Evolutionary conservation across 129 eudicot species (phyloP).

Genomic region (Logfia minima): DNA sequence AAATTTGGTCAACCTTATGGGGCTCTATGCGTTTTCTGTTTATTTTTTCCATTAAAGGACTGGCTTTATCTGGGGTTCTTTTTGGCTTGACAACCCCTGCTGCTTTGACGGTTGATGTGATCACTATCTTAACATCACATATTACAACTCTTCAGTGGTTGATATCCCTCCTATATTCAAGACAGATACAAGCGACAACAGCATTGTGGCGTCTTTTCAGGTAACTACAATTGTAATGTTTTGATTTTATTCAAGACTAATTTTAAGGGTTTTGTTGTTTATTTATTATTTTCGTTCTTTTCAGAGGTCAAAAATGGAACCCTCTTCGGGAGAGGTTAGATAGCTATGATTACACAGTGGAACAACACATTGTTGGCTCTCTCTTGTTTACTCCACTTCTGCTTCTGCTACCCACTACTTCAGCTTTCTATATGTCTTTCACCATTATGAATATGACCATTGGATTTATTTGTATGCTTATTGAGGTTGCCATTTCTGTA

Average conservation of each 20-base stretch:
- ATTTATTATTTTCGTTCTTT: not conserved
- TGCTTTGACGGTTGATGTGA: constrained; percentile 55
- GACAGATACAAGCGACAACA: constrained; percentile 73
- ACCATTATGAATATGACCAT: constrained; percentile 62
- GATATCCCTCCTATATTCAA: constrained; percentile 73
- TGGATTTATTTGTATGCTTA: constrained; percentile 42
- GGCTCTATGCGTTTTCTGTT: constrained; percentile 47
- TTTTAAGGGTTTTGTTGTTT: not conserved
- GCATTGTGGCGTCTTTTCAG: constrained; percentile 99
- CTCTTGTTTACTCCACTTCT: constrained; percentile 84
- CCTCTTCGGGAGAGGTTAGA: constrained; percentile 93
- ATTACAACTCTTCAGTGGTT: constrained; percentile 67
- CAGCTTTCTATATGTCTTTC: constrained; percentile 87
- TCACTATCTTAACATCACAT: constrained; percentile 57
- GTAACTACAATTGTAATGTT: constrained; percentile 29
- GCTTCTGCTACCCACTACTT: constrained; percentile 87
- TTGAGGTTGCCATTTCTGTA: constrained; percentile 57
- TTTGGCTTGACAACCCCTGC: constrained; percentile 73
- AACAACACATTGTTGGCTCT: constrained; percentile 91
- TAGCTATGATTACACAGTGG: constrained; percentile 89
- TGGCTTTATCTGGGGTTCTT: constrained; percentile 67
- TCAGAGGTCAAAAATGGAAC: constrained; percentile 94
- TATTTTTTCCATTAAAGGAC: constrained; percentile 47
- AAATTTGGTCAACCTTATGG: constrained; percentile 88
- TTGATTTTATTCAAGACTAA: not conserved